Evolutionary conservation across 768 basidiomycete species (phyloP).

Genomic region (Rhizopogon vinicolor): DNA sequence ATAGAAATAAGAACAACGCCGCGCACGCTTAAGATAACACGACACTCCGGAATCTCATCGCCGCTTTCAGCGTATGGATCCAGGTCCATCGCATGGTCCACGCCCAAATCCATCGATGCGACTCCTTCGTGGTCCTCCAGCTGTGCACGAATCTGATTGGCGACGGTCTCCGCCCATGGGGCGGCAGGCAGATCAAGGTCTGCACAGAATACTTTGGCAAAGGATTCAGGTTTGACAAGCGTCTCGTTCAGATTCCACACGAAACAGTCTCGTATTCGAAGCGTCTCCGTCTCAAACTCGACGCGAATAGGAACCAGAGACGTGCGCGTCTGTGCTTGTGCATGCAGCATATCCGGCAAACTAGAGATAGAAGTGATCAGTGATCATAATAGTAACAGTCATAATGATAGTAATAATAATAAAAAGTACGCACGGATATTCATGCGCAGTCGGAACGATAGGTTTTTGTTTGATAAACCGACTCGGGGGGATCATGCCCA

Average conservation of each 20-base stretch:
- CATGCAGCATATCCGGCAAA: conserved; percentile 56
- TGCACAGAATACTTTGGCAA: conserved; percentile 82
- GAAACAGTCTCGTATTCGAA: conserved; percentile 91
- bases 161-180: conserved; percentile 73
- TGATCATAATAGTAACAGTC: background rate
- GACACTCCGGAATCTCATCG: conserved; percentile 70
- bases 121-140: conserved; percentile 86
- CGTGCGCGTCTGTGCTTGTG: conserved; percentile 49
- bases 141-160: conserved; percentile 86
- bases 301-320: conserved; percentile 88
- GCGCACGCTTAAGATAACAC: conserved; percentile 76
- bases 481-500: conserved; percentile 81
- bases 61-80: conserved; percentile 34
- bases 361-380: conserved; percentile 31
- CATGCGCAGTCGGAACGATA: conserved; percentile 58
- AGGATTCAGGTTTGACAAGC: conserved; percentile 79
- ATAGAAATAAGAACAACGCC: background rate
- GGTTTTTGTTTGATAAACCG: conserved; percentile 65
- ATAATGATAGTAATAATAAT: background rate
- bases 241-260: conserved; percentile 92
- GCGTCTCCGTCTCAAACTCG: conserved; percentile 90
- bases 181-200: conserved; percentile 75
- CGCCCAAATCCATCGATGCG: conserved; percentile 69
- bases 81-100: conserved; percentile 25
- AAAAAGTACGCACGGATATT: conserved; percentile 61